phyloP scores from a whole-genome alignment of 768 basidiomycete species.

The Trametes punicea region DNA sequence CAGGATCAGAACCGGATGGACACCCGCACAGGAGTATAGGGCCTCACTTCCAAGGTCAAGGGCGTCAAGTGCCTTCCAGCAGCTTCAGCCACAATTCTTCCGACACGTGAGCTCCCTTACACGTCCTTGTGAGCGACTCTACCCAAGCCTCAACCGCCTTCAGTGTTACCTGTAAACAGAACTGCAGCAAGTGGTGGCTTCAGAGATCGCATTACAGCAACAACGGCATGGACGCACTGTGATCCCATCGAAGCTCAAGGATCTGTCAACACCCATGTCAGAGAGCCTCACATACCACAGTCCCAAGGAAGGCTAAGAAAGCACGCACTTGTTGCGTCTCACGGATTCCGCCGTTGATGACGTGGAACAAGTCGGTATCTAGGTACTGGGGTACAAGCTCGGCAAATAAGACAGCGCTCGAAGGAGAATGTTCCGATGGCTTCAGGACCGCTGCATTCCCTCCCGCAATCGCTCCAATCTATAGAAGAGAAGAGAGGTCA shows the following conservation, averaged over 20 bases:
- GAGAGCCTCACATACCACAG: no score
- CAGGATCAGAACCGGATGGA: no score
- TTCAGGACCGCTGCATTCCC: conserved; percentile 73
- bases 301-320: not conserved
- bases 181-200: not conserved
- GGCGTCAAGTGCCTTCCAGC: conserved; percentile 77
- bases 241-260: conserved; percentile 69
- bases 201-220: not conserved
- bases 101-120: conserved; percentile 45
- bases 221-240: conserved; percentile 39
- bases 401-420: conserved; percentile 52
- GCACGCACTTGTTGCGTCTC: conserved; percentile 45
- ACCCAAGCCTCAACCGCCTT: not conserved
- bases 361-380: conserved; percentile 58
- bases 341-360: conserved; percentile 65
- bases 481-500: conserved; percentile 20
- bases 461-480: conserved; percentile 68
- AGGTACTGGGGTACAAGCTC: conserved; percentile 75
- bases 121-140: not conserved
- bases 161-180: conserved; percentile 11
- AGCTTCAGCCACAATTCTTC: conserved; percentile 61
- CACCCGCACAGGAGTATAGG: conserved; percentile 30
- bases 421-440: conserved; percentile 68
- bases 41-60: conserved; percentile 54
- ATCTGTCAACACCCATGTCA: conserved; percentile 38